A percentile compares a stretch with the other conserved stretches of the same genome.
These are phyloP conservation scores for Eimeria sp. DNA, from an alignment of 169 alveolate species.

Conservation along the genomic window DNA sequence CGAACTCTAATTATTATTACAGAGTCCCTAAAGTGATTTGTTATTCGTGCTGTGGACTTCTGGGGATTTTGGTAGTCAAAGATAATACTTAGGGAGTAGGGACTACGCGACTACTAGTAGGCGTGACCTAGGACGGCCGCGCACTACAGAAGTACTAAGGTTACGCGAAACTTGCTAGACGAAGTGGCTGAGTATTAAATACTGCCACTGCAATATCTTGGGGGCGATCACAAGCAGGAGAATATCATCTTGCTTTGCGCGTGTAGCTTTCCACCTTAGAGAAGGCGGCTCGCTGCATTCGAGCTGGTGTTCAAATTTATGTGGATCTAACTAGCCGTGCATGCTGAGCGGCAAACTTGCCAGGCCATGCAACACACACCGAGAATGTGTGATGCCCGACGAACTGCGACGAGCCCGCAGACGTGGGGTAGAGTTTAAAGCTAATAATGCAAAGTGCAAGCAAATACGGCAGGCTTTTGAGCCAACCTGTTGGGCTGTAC, in stretches of 20 bases:
- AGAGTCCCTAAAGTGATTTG: too few relatives aligned
- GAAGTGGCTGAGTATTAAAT: background rate
- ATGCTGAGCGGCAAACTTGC: background rate
- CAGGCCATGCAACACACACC: background rate
- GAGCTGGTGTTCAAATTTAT: background rate
- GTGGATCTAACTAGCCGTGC: background rate
- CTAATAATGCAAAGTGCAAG: too few relatives aligned
- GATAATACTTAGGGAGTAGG: too few relatives aligned
- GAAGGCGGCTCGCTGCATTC: background rate
- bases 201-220: background rate
- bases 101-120: too few relatives aligned
- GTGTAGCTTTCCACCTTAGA: background rate
- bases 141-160: background rate
- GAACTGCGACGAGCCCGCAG: background rate
- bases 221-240: background rate
- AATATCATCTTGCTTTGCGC: background rate
- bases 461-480: too few relatives aligned
- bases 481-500: background rate
- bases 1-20: too few relatives aligned
- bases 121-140: too few relatives aligned
- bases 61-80: too few relatives aligned
- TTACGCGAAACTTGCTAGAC: background rate
- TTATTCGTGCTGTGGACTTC: too few relatives aligned
- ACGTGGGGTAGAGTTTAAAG: too few relatives aligned
- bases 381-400: background rate